Conservation (phyloP, 345 rosid species). For the Euphorbia tirucalli region DNA sequence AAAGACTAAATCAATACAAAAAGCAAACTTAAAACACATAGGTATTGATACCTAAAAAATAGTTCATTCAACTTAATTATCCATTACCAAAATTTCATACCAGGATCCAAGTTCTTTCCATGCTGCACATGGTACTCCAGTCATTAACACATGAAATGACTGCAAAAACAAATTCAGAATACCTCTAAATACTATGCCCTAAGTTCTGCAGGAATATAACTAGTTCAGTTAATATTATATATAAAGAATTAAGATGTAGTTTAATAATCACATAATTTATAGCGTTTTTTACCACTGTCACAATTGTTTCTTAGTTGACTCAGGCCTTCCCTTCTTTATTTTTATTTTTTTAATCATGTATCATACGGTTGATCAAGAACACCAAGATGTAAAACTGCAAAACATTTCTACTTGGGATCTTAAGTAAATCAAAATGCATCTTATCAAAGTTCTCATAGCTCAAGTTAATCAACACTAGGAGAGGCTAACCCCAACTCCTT, state of each 20-base stretch:
- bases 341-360: not conserved
- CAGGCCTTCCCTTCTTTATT: not conserved
- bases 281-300: not conserved
- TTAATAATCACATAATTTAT: not conserved
- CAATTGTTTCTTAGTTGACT: not conserved
- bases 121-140: conserved; percentile 1
- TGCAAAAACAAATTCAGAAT: not conserved
- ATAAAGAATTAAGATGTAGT: not conserved
- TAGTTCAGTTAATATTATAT: not conserved
- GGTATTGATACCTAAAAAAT: not conserved
- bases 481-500: not conserved
- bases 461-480: not conserved
- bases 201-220: not conserved
- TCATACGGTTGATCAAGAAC: not conserved
- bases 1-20: not conserved
- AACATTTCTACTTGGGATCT: not conserved
- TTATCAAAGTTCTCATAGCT: not conserved
- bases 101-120: not conserved
- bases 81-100: not conserved
- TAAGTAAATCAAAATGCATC: not conserved
- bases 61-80: not conserved
- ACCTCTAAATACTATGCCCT: not conserved
- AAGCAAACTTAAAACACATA: not conserved
- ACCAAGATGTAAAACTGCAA: not conserved
- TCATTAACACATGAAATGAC: not conserved